Percentiles rank a stretch among this genome's conserved stretches.
phyloP scores from a whole-genome alignment of 805 yeast genomes.

The Dipodascus albidus region DNA sequence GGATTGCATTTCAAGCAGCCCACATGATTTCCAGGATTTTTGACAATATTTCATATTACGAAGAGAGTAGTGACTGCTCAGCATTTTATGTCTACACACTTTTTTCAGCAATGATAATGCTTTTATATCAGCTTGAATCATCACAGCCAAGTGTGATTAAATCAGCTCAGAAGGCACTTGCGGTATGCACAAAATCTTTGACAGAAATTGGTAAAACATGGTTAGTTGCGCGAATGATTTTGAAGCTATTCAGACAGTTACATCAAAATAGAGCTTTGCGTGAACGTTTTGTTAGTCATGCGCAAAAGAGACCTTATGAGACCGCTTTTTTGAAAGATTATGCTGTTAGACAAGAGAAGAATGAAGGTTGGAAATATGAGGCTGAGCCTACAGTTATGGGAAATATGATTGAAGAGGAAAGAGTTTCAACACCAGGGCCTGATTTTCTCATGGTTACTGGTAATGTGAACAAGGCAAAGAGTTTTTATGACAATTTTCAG shows the following conservation, averaged over 20 bases:
- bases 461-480: constrained; percentile 18
- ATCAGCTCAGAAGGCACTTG: constrained; percentile 28
- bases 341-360: not conserved
- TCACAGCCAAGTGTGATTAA: constrained; percentile 26
- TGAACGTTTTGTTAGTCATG: constrained; percentile 10
- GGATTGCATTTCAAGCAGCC: constrained; percentile 73
- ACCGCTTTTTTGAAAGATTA: not conserved
- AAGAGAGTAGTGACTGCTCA: constrained; percentile 42
- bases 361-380: not conserved
- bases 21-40: constrained; percentile 58
- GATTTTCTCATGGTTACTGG: constrained; percentile 24
- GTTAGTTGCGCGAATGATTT: constrained; percentile 41
- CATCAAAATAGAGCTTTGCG: constrained; percentile 15
- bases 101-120: constrained; percentile 56
- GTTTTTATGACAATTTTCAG: constrained; percentile 40
- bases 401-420: constrained; percentile 1
- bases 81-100: constrained; percentile 47
- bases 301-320: not conserved
- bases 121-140: constrained; percentile 54
- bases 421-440: constrained; percentile 8
- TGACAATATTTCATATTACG: constrained; percentile 39
- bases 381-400: not conserved
- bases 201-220: constrained; percentile 38
- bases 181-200: constrained; percentile 26
- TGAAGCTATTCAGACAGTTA: constrained; percentile 36